phyloP scores from a whole-genome alignment of 78 protist species.

The Chrysochromulina parva region DNA sequence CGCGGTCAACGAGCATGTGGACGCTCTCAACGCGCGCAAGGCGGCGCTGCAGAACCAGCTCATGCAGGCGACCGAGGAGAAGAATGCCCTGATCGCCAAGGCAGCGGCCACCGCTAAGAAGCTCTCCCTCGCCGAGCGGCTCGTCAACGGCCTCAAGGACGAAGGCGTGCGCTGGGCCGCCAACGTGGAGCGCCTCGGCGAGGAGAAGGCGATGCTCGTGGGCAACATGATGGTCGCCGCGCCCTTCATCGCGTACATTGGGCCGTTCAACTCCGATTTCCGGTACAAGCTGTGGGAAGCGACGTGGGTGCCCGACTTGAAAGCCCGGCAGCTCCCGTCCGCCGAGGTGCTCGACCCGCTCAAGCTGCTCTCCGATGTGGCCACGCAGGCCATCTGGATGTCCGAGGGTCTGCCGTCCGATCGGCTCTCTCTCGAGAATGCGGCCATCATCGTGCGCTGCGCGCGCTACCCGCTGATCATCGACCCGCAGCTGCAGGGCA shows the following conservation, averaged over 20 bases:
- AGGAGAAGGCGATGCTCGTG: slow-evolving; percentile 32
- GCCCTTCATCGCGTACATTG: slow-evolving; percentile 75
- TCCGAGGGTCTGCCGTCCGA: slow-evolving; percentile 87
- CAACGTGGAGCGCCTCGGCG: slow-evolving; percentile 35
- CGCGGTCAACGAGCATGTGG: slow-evolving; percentile 31
- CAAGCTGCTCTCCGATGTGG: slow-evolving; percentile 32
- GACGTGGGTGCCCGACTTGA: neutral
- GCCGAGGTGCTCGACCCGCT: slow-evolving; percentile 28
- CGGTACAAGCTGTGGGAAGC: slow-evolving; percentile 37
- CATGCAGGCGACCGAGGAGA: slow-evolving; percentile 45
- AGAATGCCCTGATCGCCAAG: slow-evolving; percentile 45
- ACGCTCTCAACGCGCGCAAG: slow-evolving; percentile 43
- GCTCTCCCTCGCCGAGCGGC: slow-evolving; percentile 68
- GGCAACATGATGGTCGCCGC: slow-evolving; percentile 74
- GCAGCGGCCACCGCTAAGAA: slow-evolving; percentile 54
- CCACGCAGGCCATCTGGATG: slow-evolving; percentile 78
- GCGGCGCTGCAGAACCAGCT: slow-evolving; percentile 52
- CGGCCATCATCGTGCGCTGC: slow-evolving; percentile 50
- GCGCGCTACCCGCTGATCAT: slow-evolving; percentile 87
- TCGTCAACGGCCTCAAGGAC: slow-evolving; percentile 61
- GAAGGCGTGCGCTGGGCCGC: slow-evolving; percentile 70
- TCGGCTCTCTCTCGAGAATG: slow-evolving; percentile 85
- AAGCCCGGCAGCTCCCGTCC: slow-evolving; percentile 19
- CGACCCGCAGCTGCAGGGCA: slow-evolving; percentile 90
- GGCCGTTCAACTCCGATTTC: slow-evolving; percentile 64